Evolutionary conservation across 129 eudicot species (phyloP).

Genomic region (Kitagawia praeruptora): DNA sequence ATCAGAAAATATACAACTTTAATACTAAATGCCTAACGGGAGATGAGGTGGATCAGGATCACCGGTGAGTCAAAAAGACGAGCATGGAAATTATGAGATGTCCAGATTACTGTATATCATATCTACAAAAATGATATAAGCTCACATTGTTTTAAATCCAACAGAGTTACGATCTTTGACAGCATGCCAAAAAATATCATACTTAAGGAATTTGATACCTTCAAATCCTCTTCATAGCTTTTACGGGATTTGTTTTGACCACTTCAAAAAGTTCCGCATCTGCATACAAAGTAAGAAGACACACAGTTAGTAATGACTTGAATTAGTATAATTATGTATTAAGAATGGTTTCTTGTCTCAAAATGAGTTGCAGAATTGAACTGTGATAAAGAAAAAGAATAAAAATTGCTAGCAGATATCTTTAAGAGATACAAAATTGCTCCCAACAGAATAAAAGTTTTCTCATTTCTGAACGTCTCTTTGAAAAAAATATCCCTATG

Average conservation of each 20-base stretch:
- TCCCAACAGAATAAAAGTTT: too few species aligned
- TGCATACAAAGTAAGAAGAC: too few species aligned
- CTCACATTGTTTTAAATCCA: not conserved
- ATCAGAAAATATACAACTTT: not conserved
- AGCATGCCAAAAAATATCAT: not conserved
- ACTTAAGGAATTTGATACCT: too few species aligned
- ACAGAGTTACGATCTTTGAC: not conserved
- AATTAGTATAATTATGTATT: not conserved
- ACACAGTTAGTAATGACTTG: not conserved
- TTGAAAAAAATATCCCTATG: too few species aligned
- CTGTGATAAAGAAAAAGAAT: too few species aligned
- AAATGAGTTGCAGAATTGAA: too few species aligned
- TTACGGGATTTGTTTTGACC: too few species aligned
- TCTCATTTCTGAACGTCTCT: too few species aligned
- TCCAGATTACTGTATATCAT: not conserved
- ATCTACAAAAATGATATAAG: not conserved
- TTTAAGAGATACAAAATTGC: too few species aligned
- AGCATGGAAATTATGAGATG: not conserved
- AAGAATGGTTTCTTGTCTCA: too few species aligned
- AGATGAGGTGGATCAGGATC: not conserved
- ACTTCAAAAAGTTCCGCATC: too few species aligned
- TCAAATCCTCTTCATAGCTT: conserved; percentile 32
- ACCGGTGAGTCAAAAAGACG: not conserved
- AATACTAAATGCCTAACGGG: not conserved
- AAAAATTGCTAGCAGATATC: too few species aligned